Evolutionary conservation across 176 grass and related monocot species (phyloP), one percentile per base, ranked within the genome.

Genomic region (Musa acuminata): DNA sequence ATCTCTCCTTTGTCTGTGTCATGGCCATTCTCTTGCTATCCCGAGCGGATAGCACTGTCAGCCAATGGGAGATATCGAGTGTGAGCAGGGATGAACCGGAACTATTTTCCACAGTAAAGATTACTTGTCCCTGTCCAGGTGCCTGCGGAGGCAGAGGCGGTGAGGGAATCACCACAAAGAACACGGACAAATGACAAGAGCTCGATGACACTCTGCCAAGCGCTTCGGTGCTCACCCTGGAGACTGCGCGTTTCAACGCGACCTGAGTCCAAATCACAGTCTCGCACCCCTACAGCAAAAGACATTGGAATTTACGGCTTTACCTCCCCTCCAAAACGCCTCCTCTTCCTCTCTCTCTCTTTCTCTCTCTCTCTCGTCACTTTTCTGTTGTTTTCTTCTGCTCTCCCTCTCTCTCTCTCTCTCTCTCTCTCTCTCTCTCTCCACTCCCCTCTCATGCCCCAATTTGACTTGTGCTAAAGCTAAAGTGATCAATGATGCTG

Each of bases 391-490:
- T 51, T 64, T 52, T 25, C 48, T 64, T 64, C 4, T 52, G 12
- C 3, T 11, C 17, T 13, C 19, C 2, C 29, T 29, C 29, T 29
- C 29, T 29, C 29, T 29, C n/a, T n/a, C n/a, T n/a, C 27, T 35
- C 29, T 35, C n/a, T n/a, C n/a, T n/a, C 22, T 22, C 22, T 22
- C 29, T 62, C 24, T 52, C 74, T 51, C 29, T 16, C n/a, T 17
- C 66, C 2, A 1, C 2, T 1, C 2, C 26, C 14, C 16, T 17
- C 55, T n/a, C 74, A 64, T 64, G 57, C 43, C 9, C 75, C 75
- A 19, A 52, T 77, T 77, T 77, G 75, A 77, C 75, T 77, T 77
- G 60, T 77, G 75, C 72, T 77, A 77, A 77, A 77, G 59, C 48
- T 65, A 77, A 77, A 77, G 59, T 16, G 53, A 27, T 11, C 49